These are phyloP conservation scores for Ceratobasidium sp. DNA, from an alignment of 1,284 basidiomycete species.

Conservation along the genomic window DNA sequence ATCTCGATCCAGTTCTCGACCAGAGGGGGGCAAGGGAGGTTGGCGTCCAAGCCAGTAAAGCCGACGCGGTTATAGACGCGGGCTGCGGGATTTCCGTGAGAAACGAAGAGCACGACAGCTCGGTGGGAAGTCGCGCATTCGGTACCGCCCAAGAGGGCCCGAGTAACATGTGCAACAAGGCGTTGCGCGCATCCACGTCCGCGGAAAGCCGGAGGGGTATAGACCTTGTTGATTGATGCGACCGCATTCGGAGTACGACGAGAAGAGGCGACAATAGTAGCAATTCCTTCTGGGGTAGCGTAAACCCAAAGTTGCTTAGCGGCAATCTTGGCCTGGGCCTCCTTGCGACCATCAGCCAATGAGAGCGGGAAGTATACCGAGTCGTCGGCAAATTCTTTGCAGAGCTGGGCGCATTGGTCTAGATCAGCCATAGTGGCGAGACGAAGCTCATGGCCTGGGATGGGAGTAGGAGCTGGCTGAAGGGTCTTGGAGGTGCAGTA, in stretches of 20 bases:
- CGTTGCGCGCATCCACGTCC: constrained; percentile 62
- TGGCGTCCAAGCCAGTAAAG: constrained; percentile 57
- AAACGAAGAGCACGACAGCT: constrained; percentile 61
- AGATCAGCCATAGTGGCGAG: constrained; percentile 50
- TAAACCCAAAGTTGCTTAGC: constrained; percentile 67
- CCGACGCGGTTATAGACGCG: constrained; percentile 67
- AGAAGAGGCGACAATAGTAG: constrained; percentile 70
- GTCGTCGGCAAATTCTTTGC: constrained; percentile 61
- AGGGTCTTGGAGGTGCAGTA: constrained; percentile 60
- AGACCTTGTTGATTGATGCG: constrained; percentile 70
- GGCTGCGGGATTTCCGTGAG: constrained; percentile 59
- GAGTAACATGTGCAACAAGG: constrained; percentile 58
- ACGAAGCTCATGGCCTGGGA: constrained; percentile 51
- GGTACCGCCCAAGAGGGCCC: constrained; percentile 41
- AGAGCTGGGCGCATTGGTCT: constrained; percentile 56
- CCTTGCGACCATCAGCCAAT: constrained; percentile 54
- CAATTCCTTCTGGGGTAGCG: constrained; percentile 55
- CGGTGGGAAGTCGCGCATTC: constrained; percentile 48
- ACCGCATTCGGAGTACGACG: constrained; percentile 57
- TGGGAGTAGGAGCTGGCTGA: constrained; percentile 48
- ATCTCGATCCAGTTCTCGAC: constrained; percentile 66
- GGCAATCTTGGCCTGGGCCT: constrained; percentile 60
- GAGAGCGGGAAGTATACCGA: constrained; percentile 65
- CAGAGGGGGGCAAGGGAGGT: constrained; percentile 42
- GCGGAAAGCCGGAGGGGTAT: constrained; percentile 60